Percentiles rank a stretch among this genome's conserved stretches.
Conservation (phyloP, 257 asterid genomes). For the Verbascum thapsus region DNA sequence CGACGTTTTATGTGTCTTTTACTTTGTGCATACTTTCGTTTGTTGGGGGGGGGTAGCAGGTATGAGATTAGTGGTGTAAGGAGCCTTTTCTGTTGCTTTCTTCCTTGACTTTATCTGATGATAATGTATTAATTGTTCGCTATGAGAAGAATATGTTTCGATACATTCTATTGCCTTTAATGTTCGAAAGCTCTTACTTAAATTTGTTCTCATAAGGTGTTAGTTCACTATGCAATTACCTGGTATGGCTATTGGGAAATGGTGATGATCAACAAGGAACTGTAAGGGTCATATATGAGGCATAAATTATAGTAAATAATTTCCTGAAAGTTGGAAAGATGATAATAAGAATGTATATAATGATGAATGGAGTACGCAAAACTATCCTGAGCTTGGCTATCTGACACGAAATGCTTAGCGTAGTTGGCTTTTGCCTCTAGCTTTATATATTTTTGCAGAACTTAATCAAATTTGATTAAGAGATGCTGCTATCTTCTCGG, state of each 20-base stretch:
- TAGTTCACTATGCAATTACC: not conserved
- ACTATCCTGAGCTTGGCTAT: no score
- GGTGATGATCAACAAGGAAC: not conserved
- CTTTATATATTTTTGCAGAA: no score
- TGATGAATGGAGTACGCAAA: no score
- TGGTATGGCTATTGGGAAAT: not conserved
- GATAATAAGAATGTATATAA: no score
- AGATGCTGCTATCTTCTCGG: no score
- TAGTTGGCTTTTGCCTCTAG: no score
- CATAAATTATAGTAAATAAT: not conserved
- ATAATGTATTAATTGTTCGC: not conserved
- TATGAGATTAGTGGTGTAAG: not conserved
- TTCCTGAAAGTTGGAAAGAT: no score
- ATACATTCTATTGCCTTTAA: not conserved
- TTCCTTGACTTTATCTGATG: not conserved
- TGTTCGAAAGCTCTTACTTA: slow-evolving; percentile 6
- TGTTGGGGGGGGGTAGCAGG: slow-evolving; percentile 9
- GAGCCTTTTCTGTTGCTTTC: not conserved
- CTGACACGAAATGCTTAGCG: no score
- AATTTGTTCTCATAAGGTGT: not conserved
- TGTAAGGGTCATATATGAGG: not conserved
- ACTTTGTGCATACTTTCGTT: not conserved
- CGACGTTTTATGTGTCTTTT: no score
- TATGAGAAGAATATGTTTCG: not conserved
- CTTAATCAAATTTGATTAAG: no score